Percentiles rank a stretch among this genome's conserved stretches.
phyloP scores from a whole-genome alignment of 1,284 basidiomycete genomes.

The Farysia itapuensis region DNA sequence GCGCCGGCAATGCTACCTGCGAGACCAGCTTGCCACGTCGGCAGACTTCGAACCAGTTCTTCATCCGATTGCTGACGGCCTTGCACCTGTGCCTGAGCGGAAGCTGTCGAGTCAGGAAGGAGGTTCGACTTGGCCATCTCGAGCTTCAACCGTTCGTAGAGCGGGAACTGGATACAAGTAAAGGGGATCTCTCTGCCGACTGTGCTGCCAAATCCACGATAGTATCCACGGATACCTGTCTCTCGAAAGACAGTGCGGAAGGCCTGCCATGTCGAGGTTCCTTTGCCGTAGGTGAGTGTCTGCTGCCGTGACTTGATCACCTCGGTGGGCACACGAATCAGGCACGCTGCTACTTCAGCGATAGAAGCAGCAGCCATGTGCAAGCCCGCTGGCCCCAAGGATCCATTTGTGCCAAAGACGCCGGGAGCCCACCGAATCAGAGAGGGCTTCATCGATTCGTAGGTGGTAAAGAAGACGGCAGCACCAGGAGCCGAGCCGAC shows the following conservation, averaged over 20 bases:
- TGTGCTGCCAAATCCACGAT: constrained; percentile 76
- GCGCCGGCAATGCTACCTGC: constrained; percentile 92
- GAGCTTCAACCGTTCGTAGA: constrained; percentile 86
- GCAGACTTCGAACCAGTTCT: constrained; percentile 61
- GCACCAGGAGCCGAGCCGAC: constrained; percentile 95
- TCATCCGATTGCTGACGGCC: constrained; percentile 8
- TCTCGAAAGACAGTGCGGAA: constrained; percentile 64
- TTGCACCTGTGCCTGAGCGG: neutral
- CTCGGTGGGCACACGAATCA: constrained; percentile 91
- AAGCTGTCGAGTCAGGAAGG: neutral
- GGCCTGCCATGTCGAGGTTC: constrained; percentile 63
- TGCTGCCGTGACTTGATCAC: constrained; percentile 85
- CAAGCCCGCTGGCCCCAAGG: constrained; percentile 45
- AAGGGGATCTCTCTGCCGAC: constrained; percentile 91
- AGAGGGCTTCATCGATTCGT: constrained; percentile 81
- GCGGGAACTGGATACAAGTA: constrained; percentile 93
- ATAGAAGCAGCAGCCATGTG: constrained; percentile 61
- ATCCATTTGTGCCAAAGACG: constrained; percentile 20
- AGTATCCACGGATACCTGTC: constrained; percentile 73
- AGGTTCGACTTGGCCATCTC: constrained; percentile 31
- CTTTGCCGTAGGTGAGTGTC: constrained; percentile 70
- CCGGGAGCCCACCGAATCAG: constrained; percentile 18
- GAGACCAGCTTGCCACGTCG: constrained; percentile 80
- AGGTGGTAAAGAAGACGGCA: constrained; percentile 91
- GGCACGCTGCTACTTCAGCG: constrained; percentile 71